phyloP scores from a whole-genome alignment of 2,329 filamentous ascomycete species.

The Teratosphaeria zuluensis region DNA sequence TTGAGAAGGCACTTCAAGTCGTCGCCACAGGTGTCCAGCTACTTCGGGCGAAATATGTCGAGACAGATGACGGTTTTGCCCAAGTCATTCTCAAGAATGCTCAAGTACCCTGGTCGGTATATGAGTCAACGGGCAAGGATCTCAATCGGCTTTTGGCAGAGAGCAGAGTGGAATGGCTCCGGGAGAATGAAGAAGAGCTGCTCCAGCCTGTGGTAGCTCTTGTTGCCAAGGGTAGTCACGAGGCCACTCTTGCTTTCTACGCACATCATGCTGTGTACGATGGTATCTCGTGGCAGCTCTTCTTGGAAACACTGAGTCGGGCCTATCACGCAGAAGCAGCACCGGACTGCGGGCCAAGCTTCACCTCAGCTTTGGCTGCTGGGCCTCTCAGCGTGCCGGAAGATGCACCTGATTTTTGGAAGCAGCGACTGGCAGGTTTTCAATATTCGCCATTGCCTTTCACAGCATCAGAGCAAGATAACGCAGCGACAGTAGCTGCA shows the following conservation, averaged over 20 bases:
- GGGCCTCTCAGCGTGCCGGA: slow-evolving; percentile 52
- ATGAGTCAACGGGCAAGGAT: slow-evolving; percentile 32
- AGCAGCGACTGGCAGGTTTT: slow-evolving; percentile 38
- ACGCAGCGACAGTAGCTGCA: background rate
- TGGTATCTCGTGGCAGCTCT: slow-evolving; percentile 62
- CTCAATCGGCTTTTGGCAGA: slow-evolving; percentile 27
- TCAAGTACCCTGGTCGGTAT: background rate
- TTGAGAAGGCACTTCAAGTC: slow-evolving; percentile 50
- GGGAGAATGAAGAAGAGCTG: slow-evolving; percentile 41
- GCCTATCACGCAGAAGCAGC: slow-evolving; percentile 36
- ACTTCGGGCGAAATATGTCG: slow-evolving; percentile 62
- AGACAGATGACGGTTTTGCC: slow-evolving; percentile 64
- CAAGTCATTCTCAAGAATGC: slow-evolving; percentile 54
- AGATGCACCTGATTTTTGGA: slow-evolving; percentile 60
- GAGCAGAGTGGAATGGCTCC: slow-evolving; percentile 44
- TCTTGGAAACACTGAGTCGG: slow-evolving; percentile 50
- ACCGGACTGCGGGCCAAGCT: slow-evolving; percentile 40
- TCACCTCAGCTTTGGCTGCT: slow-evolving; percentile 56
- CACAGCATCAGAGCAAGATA: background rate
- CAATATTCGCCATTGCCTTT: slow-evolving; percentile 6
- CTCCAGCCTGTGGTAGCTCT: slow-evolving; percentile 45
- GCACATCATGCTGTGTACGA: slow-evolving; percentile 87
- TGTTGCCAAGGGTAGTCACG: slow-evolving; percentile 26
- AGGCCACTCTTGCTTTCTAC: slow-evolving; percentile 47
- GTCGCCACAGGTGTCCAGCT: slow-evolving; percentile 50